phyloP scores from a whole-genome alignment of 2,329 filamentous ascomycete species.

The Chrysoporthe cubensis region DNA sequence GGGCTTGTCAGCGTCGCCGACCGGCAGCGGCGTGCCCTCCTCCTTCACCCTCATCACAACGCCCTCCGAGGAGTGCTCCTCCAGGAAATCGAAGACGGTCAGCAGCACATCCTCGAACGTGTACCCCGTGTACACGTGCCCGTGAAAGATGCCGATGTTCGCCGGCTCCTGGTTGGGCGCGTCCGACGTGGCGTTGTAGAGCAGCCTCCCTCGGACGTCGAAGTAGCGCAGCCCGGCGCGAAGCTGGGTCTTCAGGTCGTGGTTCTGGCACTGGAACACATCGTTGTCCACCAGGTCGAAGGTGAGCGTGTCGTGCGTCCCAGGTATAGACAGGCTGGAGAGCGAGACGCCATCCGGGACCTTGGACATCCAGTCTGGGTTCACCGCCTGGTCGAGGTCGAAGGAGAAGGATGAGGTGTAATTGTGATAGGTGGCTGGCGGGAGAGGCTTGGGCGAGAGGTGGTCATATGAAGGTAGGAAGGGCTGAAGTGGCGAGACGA shows the following conservation, averaged over 20 bases:
- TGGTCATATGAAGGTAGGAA: background rate
- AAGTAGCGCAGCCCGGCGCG: conserved; percentile 52
- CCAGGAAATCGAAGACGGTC: conserved; percentile 51
- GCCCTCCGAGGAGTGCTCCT: conserved; percentile 49
- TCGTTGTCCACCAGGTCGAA: conserved; percentile 42
- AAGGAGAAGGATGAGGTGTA: conserved; percentile 47
- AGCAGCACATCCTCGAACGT: conserved; percentile 47
- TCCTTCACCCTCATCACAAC: conserved; percentile 56
- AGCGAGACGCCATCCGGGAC: conserved; percentile 47
- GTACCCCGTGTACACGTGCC: conserved; percentile 48
- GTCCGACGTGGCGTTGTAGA: conserved; percentile 40
- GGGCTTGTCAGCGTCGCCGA: conserved; percentile 22
- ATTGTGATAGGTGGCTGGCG: conserved; percentile 24
- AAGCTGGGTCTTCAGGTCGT: conserved; percentile 49
- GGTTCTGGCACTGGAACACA: conserved; percentile 52
- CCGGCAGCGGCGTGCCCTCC: conserved; percentile 43
- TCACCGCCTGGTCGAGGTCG: conserved; percentile 41
- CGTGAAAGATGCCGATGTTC: conserved; percentile 52
- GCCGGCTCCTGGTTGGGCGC: conserved; percentile 1
- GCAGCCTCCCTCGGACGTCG: conserved; percentile 51
- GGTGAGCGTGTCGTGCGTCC: conserved; percentile 59
- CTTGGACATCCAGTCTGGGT: conserved; percentile 48
- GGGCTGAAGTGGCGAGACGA: conserved; percentile 10
- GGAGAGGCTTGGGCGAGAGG: background rate
- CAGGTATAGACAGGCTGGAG: conserved; percentile 52